Evolutionary conservation across 495 filamentous ascomycete genomes (phyloP).

Genomic region (Filosporella fistucella): DNA sequence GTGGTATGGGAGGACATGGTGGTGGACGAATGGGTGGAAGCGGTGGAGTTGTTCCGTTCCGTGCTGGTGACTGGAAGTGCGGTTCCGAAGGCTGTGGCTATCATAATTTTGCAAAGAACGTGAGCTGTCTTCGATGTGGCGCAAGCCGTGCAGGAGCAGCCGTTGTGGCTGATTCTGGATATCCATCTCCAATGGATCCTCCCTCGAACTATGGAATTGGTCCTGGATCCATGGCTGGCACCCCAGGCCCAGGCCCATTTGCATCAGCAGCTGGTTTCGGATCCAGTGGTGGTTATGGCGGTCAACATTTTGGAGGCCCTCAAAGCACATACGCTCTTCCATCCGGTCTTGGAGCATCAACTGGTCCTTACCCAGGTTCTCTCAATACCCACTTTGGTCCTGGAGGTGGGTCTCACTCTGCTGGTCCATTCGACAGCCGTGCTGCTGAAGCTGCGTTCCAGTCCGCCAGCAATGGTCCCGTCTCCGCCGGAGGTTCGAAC

Average conservation of each 20-base stretch:
- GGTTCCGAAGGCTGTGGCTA: slow-evolving; percentile 97
- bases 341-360: slow-evolving; percentile 78
- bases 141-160: slow-evolving; percentile 90
- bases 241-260: slow-evolving; percentile 80
- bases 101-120: slow-evolving; percentile 99
- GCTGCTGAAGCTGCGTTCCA: slow-evolving; percentile 89
- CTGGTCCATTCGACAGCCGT: slow-evolving; percentile 88
- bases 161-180: slow-evolving; percentile 89
- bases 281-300: slow-evolving; percentile 68
- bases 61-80: slow-evolving; percentile 98
- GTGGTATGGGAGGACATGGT: slow-evolving; percentile 70
- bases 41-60: slow-evolving; percentile 90
- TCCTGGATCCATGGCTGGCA: slow-evolving; percentile 78
- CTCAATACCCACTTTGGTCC: slow-evolving; percentile 76
- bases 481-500: slow-evolving; percentile 59
- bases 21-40: slow-evolving; percentile 65
- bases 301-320: slow-evolving; percentile 83
- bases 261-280: slow-evolving; percentile 64
- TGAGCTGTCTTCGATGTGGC: slow-evolving; percentile 93
- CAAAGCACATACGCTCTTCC: slow-evolving; percentile 88
- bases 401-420: slow-evolving; percentile 64
- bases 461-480: slow-evolving; percentile 71
- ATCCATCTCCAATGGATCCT: slow-evolving; percentile 84
- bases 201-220: slow-evolving; percentile 73
- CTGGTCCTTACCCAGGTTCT: slow-evolving; percentile 75